phyloP scores from a whole-genome alignment of 176 grass and related monocot genomes.

The Alopecurus myosuroides region DNA sequence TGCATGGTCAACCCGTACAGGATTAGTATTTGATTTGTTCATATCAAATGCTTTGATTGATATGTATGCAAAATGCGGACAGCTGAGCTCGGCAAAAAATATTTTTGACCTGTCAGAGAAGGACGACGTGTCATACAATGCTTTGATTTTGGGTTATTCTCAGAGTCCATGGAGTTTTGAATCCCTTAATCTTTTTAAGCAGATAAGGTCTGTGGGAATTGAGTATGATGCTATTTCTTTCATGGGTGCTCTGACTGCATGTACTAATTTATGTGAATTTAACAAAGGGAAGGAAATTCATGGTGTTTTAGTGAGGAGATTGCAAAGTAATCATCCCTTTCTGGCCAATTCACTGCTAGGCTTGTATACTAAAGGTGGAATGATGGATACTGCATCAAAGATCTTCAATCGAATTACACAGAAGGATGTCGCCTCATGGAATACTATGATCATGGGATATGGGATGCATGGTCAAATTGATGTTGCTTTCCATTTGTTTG shows the following conservation, averaged over 20 bases:
- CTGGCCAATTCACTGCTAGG: constrained; percentile 67
- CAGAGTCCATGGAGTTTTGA: constrained; percentile 47
- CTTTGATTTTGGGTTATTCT: constrained; percentile 74
- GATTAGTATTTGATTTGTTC: constrained; percentile 56
- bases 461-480: constrained; percentile 69
- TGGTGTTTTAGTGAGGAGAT: constrained; percentile 57
- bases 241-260: constrained; percentile 70
- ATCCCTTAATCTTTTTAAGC: constrained; percentile 66
- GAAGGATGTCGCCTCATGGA: constrained; percentile 83
- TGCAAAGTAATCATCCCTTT: constrained; percentile 45
- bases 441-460: constrained; percentile 75
- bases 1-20: constrained; percentile 50
- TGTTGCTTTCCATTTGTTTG: constrained; percentile 60
- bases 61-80: constrained; percentile 82
- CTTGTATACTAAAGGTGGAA: constrained; percentile 76
- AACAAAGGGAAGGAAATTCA: constrained; percentile 86
- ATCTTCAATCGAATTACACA: constrained; percentile 54
- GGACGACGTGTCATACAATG: constrained; percentile 81
- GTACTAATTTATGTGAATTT: constrained; percentile 65
- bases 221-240: constrained; percentile 70
- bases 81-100: constrained; percentile 38
- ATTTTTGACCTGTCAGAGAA: constrained; percentile 69
- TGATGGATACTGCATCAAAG: constrained; percentile 55
- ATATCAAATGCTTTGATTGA: constrained; percentile 89
- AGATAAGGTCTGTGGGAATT: constrained; percentile 60